Conservation (phyloP, 75 land plant genomes). For the Cryptomeria japonica region DNA sequence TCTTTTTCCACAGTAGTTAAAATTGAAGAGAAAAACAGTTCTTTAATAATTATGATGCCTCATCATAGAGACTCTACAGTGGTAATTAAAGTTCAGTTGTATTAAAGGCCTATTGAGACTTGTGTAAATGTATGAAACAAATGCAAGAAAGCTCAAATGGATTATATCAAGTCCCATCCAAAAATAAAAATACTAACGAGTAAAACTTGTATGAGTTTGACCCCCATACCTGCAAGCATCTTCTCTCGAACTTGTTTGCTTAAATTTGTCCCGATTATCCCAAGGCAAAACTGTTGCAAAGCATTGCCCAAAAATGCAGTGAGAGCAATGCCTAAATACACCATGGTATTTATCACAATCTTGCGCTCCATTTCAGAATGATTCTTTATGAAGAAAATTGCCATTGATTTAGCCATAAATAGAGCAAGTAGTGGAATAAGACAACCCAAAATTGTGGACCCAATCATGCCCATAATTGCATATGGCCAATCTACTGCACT, state of each 20-base stretch:
- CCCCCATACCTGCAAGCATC: constrained; percentile 20
- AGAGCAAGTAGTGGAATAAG: neutral
- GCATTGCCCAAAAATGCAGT: neutral
- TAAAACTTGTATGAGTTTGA: no score
- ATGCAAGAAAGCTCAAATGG: no score
- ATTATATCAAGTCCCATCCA: no score
- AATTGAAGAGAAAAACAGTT: no score
- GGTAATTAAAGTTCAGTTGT: no score
- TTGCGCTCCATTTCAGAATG: neutral
- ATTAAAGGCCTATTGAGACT: no score
- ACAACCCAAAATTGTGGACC: constrained; percentile 10
- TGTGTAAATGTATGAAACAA: no score
- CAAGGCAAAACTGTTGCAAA: constrained; percentile 20
- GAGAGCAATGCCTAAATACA: neutral
- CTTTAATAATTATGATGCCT: no score
- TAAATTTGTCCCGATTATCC: constrained; percentile 17
- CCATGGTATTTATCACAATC: constrained; percentile 3
- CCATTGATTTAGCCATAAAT: constrained; percentile 15
- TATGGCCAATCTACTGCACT: constrained; percentile 21
- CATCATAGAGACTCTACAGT: no score
- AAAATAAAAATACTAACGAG: no score
- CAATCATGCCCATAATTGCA: constrained; percentile 16
- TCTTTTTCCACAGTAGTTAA: no score
- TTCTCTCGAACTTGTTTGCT: constrained; percentile 20
- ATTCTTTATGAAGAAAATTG: neutral